These are phyloP conservation scores for Prunus padus DNA, from an alignment of 306 rosid genomes.

Conservation along the genomic window DNA sequence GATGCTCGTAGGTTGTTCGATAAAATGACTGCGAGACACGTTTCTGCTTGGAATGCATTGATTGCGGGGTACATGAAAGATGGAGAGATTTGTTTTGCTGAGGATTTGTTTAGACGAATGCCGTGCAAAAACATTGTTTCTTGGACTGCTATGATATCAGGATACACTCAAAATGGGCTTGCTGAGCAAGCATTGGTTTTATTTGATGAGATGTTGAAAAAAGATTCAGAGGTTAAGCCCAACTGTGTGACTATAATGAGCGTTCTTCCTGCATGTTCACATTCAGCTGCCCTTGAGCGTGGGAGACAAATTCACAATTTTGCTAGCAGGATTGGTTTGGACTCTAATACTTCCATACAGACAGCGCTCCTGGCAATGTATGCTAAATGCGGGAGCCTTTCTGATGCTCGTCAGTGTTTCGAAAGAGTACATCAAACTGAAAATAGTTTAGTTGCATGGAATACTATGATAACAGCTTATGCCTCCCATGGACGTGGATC, in stretches of 20 bases:
- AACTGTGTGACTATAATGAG: slow-evolving; percentile 34
- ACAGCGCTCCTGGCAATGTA: slow-evolving; percentile 34
- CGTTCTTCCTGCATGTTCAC: slow-evolving; percentile 34
- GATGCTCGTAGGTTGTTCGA: slow-evolving; percentile 21
- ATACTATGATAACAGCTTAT: slow-evolving; percentile 28
- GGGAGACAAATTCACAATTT: slow-evolving; percentile 23
- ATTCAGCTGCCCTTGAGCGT: slow-evolving; percentile 31
- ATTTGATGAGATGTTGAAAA: slow-evolving; percentile 25
- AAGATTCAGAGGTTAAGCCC: slow-evolving; percentile 20
- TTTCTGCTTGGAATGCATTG: slow-evolving; percentile 29
- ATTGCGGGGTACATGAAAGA: slow-evolving; percentile 32
- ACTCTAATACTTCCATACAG: slow-evolving; percentile 13
- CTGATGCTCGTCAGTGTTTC: slow-evolving; percentile 22
- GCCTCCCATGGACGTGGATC: slow-evolving; percentile 28
- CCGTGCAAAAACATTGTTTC: slow-evolving; percentile 20
- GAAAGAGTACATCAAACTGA: neutral
- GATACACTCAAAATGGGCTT: slow-evolving; percentile 29
- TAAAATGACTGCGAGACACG: slow-evolving; percentile 16
- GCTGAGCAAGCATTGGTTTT: slow-evolving; percentile 23
- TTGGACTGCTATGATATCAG: slow-evolving; percentile 32
- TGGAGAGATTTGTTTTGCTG: slow-evolving; percentile 21
- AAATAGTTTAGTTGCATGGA: slow-evolving; percentile 21
- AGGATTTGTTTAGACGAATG: slow-evolving; percentile 26
- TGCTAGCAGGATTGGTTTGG: slow-evolving; percentile 22
- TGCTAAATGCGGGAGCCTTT: slow-evolving; percentile 31